Evolutionary conservation across 495 filamentous ascomycete genomes (phyloP).

Genomic region (Aspergillus funiculosus): DNA sequence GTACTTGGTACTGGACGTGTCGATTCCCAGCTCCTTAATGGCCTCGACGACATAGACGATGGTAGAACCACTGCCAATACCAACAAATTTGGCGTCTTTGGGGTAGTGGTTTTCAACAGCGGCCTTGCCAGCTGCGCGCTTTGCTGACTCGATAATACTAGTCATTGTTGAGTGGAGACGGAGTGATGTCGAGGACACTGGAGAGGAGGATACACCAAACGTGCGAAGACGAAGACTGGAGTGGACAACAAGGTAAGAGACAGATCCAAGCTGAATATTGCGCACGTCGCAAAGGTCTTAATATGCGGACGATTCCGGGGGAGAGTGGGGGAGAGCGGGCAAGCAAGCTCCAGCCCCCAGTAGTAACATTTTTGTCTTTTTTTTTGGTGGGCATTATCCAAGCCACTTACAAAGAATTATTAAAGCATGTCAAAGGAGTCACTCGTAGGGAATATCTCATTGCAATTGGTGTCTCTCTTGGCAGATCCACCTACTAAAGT

Average conservation of each 20-base stretch:
- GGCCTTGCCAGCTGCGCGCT: conserved; percentile 72
- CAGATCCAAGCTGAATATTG: conserved; percentile 16
- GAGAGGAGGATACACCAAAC: conserved; percentile 13
- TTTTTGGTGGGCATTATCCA: conserved; percentile 15
- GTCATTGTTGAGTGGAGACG: conserved; percentile 35
- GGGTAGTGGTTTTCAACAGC: conserved; percentile 84
- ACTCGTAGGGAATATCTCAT: conserved; percentile 9
- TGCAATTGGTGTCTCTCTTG: conserved; percentile 3
- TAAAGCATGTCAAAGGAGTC: conserved; percentile 1
- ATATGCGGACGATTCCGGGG: conserved; percentile 14
- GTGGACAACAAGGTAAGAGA: conserved; percentile 2
- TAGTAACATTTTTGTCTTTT: conserved; percentile 8
- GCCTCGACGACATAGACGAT: conserved; percentile 95
- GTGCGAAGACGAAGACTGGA: conserved; percentile 15
- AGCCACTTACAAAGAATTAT: conserved; percentile 13
- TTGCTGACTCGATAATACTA: conserved; percentile 65
- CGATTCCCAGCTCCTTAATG: conserved; percentile 64
- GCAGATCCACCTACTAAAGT: background rate
- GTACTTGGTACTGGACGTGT: conserved; percentile 63
- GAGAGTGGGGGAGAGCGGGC: conserved; percentile 11
- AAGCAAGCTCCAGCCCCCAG: conserved; percentile 5
- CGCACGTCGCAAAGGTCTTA: conserved; percentile 4
- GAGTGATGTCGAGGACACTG: conserved; percentile 4
- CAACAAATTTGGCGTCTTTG: conserved; percentile 64
- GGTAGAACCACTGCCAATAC: conserved; percentile 90